phyloP scores from a whole-genome alignment of 257 asterid genomes.

The Solanum virginianum region DNA sequence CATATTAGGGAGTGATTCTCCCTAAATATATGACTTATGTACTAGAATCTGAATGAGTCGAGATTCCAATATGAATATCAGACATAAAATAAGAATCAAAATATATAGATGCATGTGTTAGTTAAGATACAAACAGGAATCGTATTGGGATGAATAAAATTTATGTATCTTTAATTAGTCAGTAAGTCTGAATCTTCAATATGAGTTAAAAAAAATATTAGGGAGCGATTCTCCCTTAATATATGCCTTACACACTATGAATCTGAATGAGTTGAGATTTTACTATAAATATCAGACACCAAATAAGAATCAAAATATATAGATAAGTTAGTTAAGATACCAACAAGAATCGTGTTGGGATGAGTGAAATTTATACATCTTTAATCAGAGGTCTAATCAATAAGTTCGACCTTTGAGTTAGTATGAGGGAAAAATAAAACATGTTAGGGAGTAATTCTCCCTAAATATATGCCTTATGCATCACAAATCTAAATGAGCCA shows the following conservation, averaged over 20 bases:
- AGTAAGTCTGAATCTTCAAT: not conserved
- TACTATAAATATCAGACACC: too few species aligned
- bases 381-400: accelerated
- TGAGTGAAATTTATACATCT: accelerated
- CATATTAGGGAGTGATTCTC: too few species aligned
- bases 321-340: not conserved
- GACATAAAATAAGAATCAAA: too few species aligned
- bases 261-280: too few species aligned
- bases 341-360: not conserved
- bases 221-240: too few species aligned
- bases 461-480: not conserved
- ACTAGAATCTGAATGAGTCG: too few species aligned
- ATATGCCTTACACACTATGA: too few species aligned
- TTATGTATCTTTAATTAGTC: too few species aligned
- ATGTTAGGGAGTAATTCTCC: not conserved
- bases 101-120: not conserved
- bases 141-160: not conserved
- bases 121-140: not conserved
- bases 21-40: too few species aligned
- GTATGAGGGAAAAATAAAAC: not conserved
- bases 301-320: too few species aligned
- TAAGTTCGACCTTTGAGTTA: not conserved
- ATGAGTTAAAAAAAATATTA: too few species aligned
- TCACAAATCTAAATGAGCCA: not conserved
- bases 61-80: too few species aligned